Percentiles rank a stretch among this genome's conserved stretches.
These are phyloP conservation scores for Hansenula anomala DNA, from an alignment of 1,139 yeast genomes.

Conservation along the genomic window DNA sequence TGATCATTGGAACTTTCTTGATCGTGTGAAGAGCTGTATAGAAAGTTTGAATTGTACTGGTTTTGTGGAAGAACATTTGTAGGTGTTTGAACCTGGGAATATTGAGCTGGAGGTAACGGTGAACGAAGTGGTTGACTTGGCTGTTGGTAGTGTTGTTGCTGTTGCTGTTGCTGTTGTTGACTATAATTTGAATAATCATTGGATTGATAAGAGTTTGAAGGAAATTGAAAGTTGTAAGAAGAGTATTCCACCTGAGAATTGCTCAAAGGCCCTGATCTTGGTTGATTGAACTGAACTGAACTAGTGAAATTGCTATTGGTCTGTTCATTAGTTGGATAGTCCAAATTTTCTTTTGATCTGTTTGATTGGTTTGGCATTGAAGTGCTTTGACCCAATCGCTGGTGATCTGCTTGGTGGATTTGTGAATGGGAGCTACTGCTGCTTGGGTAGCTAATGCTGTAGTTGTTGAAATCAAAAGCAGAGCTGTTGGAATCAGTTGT, in stretches of 20 bases:
- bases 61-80: not conserved
- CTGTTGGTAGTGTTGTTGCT: not conserved
- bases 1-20: not conserved
- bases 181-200: not conserved
- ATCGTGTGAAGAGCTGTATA: not conserved
- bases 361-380: not conserved
- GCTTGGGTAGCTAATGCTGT: not conserved
- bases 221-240: not conserved
- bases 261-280: conserved; percentile 1
- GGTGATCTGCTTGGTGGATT: not conserved
- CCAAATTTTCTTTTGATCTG: not conserved
- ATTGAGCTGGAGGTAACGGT: not conserved
- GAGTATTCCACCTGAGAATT: conserved; percentile 1
- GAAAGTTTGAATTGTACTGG: not conserved
- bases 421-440: not conserved
- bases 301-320: not conserved
- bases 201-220: not conserved
- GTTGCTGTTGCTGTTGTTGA: not conserved
- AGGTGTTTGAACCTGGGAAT: not conserved
- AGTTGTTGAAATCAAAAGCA: not conserved
- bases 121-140: not conserved
- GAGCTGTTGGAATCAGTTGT: not conserved
- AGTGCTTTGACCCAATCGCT: not conserved
- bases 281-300: not conserved
- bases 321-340: not conserved